These are phyloP conservation scores for Detonula confervacea DNA, from an alignment of 352 stramenopile species.

Conservation along the genomic window DNA sequence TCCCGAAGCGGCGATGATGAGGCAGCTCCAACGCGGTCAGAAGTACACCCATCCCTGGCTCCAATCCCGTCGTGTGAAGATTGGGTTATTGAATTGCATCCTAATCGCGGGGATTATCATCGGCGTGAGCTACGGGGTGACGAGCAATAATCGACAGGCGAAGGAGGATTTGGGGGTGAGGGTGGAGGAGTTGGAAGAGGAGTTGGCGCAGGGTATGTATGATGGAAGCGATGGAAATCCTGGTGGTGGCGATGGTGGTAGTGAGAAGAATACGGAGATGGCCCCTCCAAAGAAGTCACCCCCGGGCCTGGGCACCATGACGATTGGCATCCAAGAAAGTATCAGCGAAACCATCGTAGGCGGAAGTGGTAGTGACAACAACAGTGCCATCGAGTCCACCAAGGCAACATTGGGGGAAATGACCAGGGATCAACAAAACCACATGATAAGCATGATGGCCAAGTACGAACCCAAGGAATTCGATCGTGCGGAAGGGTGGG, in stretches of 20 bases:
- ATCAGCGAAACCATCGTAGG: too few relatives aligned
- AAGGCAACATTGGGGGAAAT: too few relatives aligned
- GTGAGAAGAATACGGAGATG: too few relatives aligned
- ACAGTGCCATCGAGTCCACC: too few relatives aligned
- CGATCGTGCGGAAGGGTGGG: too few relatives aligned
- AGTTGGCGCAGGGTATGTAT: conserved; percentile 5
- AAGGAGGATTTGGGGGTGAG: conserved; percentile 2
- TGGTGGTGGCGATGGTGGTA: too few relatives aligned
- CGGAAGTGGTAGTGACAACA: too few relatives aligned
- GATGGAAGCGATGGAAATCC: neutral
- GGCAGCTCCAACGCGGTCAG: neutral
- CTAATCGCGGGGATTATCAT: conserved; percentile 6
- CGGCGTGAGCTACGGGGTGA: neutral
- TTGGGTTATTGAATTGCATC: conserved; percentile 9
- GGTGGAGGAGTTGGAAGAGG: neutral
- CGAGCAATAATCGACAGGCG: neutral
- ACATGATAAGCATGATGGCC: too few relatives aligned
- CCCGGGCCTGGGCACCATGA: neutral
- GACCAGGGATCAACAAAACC: too few relatives aligned
- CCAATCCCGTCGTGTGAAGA: conserved; percentile 1
- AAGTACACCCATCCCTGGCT: conserved; percentile 20
- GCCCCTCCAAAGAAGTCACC: neutral
- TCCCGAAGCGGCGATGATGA: neutral
- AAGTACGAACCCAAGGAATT: too few relatives aligned
- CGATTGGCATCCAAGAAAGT: too few relatives aligned